phyloP scores from a whole-genome alignment of 2,329 filamentous ascomycete species.

The Neoarthrinium moseri region DNA sequence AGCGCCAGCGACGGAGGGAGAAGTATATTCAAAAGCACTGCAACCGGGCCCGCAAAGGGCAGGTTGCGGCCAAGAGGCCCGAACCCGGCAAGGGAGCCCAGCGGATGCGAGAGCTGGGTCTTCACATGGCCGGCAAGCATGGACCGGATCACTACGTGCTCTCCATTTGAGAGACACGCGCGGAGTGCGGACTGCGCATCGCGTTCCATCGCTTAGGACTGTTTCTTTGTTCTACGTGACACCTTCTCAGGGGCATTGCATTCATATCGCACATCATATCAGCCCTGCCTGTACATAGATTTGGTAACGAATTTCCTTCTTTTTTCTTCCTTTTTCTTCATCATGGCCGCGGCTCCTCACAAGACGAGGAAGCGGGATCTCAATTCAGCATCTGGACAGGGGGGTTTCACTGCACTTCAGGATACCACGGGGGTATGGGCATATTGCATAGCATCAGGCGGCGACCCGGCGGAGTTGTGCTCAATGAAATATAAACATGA shows the following conservation, averaged over 20 bases:
- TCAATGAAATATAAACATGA: no score
- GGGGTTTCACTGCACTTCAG: slow-evolving; percentile 8
- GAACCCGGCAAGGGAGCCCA: slow-evolving; percentile 85
- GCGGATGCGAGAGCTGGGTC: slow-evolving; percentile 87
- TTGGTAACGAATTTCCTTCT: slow-evolving; percentile 1
- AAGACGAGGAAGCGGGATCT: not conserved
- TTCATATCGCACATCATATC: not conserved
- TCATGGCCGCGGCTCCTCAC: slow-evolving; percentile 6
- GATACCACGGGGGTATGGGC: slow-evolving; percentile 12
- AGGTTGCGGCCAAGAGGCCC: slow-evolving; percentile 61
- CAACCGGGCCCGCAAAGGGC: slow-evolving; percentile 73
- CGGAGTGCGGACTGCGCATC: not conserved
- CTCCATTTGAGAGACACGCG: slow-evolving; percentile 64
- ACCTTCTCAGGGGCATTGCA: slow-evolving; percentile 1
- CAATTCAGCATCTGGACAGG: slow-evolving; percentile 7
- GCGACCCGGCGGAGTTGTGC: slow-evolving; percentile 14
- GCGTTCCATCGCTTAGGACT: not conserved
- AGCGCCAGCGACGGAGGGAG: slow-evolving; percentile 73
- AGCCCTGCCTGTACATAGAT: slow-evolving; percentile 3
- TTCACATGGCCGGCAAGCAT: slow-evolving; percentile 80
- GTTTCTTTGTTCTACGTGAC: not conserved
- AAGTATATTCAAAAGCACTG: slow-evolving; percentile 84
- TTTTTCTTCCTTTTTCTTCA: slow-evolving; percentile 1
- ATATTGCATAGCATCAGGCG: slow-evolving; percentile 10
- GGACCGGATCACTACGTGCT: slow-evolving; percentile 76